Percentiles rank a stretch among this genome's conserved stretches.
phyloP scores from a whole-genome alignment of 805 yeast genomes.

The Myxozyma vanderwaltii region DNA sequence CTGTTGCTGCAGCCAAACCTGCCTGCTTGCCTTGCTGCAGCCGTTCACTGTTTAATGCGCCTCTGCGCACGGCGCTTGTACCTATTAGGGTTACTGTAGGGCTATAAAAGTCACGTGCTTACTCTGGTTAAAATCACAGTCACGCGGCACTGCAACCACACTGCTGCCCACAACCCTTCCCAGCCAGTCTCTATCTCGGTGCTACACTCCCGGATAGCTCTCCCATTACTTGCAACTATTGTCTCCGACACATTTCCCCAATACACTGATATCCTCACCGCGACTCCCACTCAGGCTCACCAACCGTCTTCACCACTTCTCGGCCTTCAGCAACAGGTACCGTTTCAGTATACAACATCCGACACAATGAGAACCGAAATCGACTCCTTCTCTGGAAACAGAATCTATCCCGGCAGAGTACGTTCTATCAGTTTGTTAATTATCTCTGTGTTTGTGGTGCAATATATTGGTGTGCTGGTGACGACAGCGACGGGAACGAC shows the following conservation, averaged over 20 bases:
- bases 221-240: no score
- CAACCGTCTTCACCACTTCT: conserved; percentile 1
- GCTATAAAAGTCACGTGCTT: not conserved
- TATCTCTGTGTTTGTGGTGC: not conserved
- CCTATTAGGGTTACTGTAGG: no score
- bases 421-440: conserved; percentile 13
- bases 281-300: not conserved
- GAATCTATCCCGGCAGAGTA: conserved; percentile 99
- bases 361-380: conserved; percentile 94
- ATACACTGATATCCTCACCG: not conserved
- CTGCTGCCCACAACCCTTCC: not conserved
- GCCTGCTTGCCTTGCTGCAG: no score
- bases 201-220: not conserved
- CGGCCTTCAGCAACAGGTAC: conserved; percentile 1
- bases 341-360: conserved; percentile 12
- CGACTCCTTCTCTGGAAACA: conserved; percentile 98
- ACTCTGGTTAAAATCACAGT: not conserved
- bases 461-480: not conserved
- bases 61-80: no score
- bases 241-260: not conserved
- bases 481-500: no score
- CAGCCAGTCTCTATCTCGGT: not conserved
- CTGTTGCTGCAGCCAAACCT: no score
- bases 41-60: no score
- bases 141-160: not conserved